Base-by-base conservation (phyloP, 2,329 filamentous ascomycete species). In the Cordyceps tenuipes region DNA sequence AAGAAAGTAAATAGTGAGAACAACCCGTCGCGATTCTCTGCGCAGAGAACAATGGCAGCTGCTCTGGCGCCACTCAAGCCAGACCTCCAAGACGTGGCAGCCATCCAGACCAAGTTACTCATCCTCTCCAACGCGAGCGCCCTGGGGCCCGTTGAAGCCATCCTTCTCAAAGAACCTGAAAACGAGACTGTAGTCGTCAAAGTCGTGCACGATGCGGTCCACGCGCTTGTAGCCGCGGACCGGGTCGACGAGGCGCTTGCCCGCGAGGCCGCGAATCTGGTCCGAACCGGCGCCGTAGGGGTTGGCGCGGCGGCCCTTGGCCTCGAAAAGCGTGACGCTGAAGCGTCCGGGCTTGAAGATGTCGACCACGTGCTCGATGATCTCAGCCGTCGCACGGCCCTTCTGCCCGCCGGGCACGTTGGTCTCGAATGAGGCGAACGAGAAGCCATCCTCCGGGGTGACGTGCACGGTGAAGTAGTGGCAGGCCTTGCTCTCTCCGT, bases 391-490 rank as follows among this genome's bases (percentile, higher is more conserved):
- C 71, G 92, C 89, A 63, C 92, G 88, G 17, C 92, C 92, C 60
- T 85, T 90, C 76, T 96, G 91, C 5, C 86, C 87, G 29, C 91
- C 89, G 1, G 94, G 94, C 4, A 99, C 93, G 67, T 97, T 99
- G 66, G 94, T 97, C 79, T 99, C 94, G 71, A 99, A 99, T 2
- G 91, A 97, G 41, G 94, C 94, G 72, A 96, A 99, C 5, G 92
- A 97, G 79, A 93, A 99, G 69, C 96, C 86, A 15, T 93, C 91
- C 79, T 99, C 94, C 0, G 94, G 94, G 0, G 94, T 99, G 65
- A 99, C 94, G 71, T 99, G 94, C 26, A 99, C 94, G 1, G 93
- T 99, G 76, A 97, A 99, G 77, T 99, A 99, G 76, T 97, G 91
- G 46, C 84, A 88, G 4, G 82, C 77, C 57, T 79, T 79, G 62